These are phyloP conservation scores for Cornus florida DNA, from an alignment of 148 eudicot genomes.

Conservation along the genomic window DNA sequence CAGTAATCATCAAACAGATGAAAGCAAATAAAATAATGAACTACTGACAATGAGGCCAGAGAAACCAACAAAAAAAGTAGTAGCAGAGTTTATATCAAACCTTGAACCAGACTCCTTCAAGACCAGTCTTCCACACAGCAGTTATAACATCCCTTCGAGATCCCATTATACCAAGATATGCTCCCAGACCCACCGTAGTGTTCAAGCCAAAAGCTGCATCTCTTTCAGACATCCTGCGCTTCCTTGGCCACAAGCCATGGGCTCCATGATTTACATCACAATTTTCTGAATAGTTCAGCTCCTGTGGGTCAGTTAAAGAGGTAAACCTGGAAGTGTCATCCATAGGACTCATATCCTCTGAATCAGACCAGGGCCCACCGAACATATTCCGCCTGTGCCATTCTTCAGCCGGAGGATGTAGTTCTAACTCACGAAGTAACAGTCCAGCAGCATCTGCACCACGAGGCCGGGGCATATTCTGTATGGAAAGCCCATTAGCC, in stretches of 20 bases:
- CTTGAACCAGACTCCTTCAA: conserved; percentile 98
- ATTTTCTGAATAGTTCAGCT: conserved; percentile 49
- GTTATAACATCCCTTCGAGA: conserved; percentile 96
- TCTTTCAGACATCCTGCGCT: conserved; percentile 91
- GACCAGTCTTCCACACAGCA: conserved; percentile 96
- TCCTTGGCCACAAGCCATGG: conserved; percentile 92
- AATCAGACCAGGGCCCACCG: conserved; percentile 97
- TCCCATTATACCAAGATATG: conserved; percentile 98
- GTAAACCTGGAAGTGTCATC: conserved; percentile 53
- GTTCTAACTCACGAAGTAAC: conserved; percentile 90
- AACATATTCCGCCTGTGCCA: conserved; percentile 96
- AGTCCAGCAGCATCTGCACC: conserved; percentile 99
- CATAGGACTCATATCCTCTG: conserved; percentile 53
- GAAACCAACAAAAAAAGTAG: neutral
- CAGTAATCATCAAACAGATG: conserved; percentile 6
- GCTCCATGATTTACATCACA: conserved; percentile 61
- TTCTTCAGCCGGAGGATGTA: conserved; percentile 99
- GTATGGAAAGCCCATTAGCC: conserved; percentile 14
- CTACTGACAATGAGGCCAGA: neutral
- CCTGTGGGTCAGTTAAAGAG: conserved; percentile 47
- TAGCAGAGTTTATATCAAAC: conserved; percentile 25
- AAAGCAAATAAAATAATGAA: neutral
- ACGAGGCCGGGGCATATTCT: conserved; percentile 99
- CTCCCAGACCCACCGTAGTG: conserved; percentile 93
- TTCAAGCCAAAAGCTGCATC: conserved; percentile 98